Percentiles rank a stretch among this genome's conserved stretches.
phyloP scores from a whole-genome alignment of 176 grass and related monocot genomes.

The Cenchrus purpureus region DNA sequence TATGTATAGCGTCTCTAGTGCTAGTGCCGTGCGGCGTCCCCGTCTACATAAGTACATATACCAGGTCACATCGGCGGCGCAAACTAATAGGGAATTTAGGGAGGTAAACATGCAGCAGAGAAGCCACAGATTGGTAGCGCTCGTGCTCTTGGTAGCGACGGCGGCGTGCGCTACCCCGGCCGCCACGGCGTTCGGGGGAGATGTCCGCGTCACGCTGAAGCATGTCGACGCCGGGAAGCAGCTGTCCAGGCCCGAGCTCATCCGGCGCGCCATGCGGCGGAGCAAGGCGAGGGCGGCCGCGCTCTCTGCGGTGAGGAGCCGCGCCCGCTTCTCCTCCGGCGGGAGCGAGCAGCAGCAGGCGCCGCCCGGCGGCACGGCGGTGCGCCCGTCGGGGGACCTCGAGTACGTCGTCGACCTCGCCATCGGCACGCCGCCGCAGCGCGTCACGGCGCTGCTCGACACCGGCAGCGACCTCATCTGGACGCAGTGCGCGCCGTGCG shows the following conservation, averaged over 20 bases:
- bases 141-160: not conserved
- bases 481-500: constrained; percentile 76
- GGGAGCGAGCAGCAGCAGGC: not conserved
- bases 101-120: constrained; percentile 20
- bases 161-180: not conserved
- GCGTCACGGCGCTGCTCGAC: constrained; percentile 49
- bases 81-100: not conserved
- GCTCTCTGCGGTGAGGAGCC: constrained; percentile 38
- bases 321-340: not conserved
- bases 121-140: not conserved
- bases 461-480: constrained; percentile 66
- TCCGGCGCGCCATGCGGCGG: constrained; percentile 50
- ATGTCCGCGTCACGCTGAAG: constrained; percentile 43
- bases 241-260: constrained; percentile 51
- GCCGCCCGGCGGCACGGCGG: constrained; percentile 14
- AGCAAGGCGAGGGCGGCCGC: constrained; percentile 50
- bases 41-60: constrained; percentile 12
- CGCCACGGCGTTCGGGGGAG: constrained; percentile 8
- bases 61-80: not conserved
- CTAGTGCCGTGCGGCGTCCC: not conserved
- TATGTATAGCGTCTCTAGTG: not conserved
- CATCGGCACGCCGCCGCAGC: constrained; percentile 67
- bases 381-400: constrained; percentile 47
- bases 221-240: constrained; percentile 55
- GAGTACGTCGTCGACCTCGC: constrained; percentile 64